phyloP scores from a whole-genome alignment of 257 asterid genomes.

The Solanum sitiens region DNA sequence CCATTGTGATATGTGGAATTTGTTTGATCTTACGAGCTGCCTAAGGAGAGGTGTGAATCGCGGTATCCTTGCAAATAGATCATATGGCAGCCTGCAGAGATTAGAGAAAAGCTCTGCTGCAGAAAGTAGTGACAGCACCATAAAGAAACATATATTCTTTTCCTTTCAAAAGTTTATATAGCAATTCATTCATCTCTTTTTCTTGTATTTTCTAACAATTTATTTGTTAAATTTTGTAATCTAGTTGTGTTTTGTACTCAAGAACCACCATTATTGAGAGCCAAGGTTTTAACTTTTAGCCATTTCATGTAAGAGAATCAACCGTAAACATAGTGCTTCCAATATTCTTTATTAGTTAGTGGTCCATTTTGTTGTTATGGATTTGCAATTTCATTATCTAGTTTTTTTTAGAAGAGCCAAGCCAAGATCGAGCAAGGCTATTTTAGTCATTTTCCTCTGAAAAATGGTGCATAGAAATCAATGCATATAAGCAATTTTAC shows the following conservation, averaged over 20 bases:
- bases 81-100: slow-evolving; percentile 18
- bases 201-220: background rate
- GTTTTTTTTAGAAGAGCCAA: background rate
- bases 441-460: background rate
- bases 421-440: too few species aligned
- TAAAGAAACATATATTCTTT: slow-evolving; percentile 21
- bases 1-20: background rate
- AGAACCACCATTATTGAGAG: slow-evolving; percentile 1
- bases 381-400: background rate
- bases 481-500: too few species aligned
- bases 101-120: background rate
- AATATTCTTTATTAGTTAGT: background rate
- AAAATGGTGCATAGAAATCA: background rate
- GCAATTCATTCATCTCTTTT: slow-evolving; percentile 34
- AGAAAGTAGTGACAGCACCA: slow-evolving; percentile 10
- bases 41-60: background rate
- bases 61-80: slow-evolving; percentile 1
- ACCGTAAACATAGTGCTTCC: background rate
- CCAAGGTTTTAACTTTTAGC: slow-evolving; percentile 2
- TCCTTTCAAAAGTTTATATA: slow-evolving; percentile 31
- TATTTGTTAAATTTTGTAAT: slow-evolving; percentile 33
- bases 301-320: slow-evolving; percentile 14
- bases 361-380: background rate
- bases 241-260: slow-evolving; percentile 27
- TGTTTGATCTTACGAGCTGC: background rate